Percentiles rank a stretch among this genome's conserved stretches.
Conservation (phyloP, 352 stramenopile species). For the Pythium aristosporum region DNA sequence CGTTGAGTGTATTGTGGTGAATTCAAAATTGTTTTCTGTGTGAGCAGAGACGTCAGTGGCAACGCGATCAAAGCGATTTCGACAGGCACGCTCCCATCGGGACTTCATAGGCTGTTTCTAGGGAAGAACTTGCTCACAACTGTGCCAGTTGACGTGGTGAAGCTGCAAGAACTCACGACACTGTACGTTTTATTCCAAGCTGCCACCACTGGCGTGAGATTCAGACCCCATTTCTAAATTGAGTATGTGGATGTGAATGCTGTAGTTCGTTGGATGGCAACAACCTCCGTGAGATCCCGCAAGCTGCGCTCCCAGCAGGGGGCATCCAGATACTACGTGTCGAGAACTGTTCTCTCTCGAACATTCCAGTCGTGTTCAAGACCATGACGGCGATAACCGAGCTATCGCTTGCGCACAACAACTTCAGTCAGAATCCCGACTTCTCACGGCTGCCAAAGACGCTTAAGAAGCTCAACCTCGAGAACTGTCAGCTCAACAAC, state of each 20-base stretch:
- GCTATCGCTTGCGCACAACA: constrained; percentile 2
- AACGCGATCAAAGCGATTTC: constrained; percentile 5
- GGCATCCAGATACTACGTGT: not conserved
- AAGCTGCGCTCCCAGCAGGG: not conserved
- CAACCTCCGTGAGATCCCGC: constrained; percentile 1
- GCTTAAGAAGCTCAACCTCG: not conserved
- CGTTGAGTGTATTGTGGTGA: too few species aligned
- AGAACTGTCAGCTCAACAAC: not conserved
- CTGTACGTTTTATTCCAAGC: constrained; percentile 3
- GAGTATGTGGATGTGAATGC: too few species aligned
- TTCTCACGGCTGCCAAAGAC: constrained; percentile 9
- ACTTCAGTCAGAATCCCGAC: constrained; percentile 4
- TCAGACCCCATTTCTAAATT: not conserved
- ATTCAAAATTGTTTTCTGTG: not conserved
- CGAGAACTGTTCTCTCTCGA: constrained; percentile 13
- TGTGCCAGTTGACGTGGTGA: constrained; percentile 5
- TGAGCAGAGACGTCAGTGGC: constrained; percentile 2
- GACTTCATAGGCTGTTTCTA: not conserved
- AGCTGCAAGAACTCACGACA: constrained; percentile 2
- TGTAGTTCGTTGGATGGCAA: constrained; percentile 9
- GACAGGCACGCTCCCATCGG: not conserved
- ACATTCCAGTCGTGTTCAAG: not conserved
- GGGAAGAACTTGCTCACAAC: not conserved
- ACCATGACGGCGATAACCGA: not conserved
- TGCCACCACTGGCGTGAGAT: too few species aligned